A percentile compares a stretch with the other conserved stretches of the same genome.
These are phyloP conservation scores for Tetrahymena thermophila DNA, from an alignment of 73 alveolate genomes.

Conservation along the genomic window DNA sequence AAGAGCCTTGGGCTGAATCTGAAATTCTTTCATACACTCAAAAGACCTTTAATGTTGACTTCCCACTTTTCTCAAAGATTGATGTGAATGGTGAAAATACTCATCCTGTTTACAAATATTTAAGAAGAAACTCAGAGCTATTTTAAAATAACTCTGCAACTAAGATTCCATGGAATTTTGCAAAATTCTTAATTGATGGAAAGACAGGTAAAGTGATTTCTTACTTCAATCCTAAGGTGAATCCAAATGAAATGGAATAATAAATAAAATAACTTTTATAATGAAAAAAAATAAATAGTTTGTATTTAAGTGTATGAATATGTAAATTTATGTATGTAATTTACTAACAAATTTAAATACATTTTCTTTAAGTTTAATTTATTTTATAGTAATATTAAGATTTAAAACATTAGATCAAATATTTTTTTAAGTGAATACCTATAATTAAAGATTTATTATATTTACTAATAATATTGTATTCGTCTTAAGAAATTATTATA, in stretches of 20 bases:
- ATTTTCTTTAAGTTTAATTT: too few relatives aligned
- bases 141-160: neutral
- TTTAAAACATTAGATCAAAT: too few relatives aligned
- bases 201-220: slow-evolving; percentile 10
- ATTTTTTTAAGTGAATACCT: too few relatives aligned
- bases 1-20: slow-evolving; percentile 71
- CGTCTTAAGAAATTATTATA: too few relatives aligned
- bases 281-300: too few relatives aligned
- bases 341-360: too few relatives aligned
- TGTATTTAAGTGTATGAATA: too few relatives aligned
- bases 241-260: slow-evolving; percentile 8
- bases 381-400: too few relatives aligned
- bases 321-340: too few relatives aligned
- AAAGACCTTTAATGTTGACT: slow-evolving; percentile 49
- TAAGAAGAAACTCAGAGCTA: slow-evolving; percentile 23
- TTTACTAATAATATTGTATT: too few relatives aligned
- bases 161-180: slow-evolving; percentile 59
- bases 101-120: slow-evolving; percentile 26
- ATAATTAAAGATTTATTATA: too few relatives aligned
- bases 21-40: slow-evolving; percentile 55
- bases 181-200: slow-evolving; percentile 58
- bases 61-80: slow-evolving; percentile 58
- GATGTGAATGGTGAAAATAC: slow-evolving; percentile 73
- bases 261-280: too few relatives aligned
- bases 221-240: slow-evolving; percentile 17